A percentile compares a stretch with the other conserved stretches of the same genome.
Evolutionary conservation across 225 moss, liverwort and hornwort genomes (phyloP).

Genomic region (Climacium dendroides): DNA sequence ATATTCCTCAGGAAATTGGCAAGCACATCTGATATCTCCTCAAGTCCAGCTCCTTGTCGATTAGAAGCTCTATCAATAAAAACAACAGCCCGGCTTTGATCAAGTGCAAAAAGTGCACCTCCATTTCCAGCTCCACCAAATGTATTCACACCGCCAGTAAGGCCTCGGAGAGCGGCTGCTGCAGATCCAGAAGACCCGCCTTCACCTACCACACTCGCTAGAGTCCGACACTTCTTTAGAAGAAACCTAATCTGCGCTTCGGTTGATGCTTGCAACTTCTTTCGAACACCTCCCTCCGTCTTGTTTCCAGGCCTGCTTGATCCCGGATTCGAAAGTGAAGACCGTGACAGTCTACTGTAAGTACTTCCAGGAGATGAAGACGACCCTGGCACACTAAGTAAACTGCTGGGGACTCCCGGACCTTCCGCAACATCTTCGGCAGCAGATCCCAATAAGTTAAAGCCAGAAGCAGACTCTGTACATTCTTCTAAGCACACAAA

Average conservation of each 20-base stretch:
- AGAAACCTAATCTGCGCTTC: conserved; percentile 82
- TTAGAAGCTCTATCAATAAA: conserved; percentile 64
- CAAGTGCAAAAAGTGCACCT: conserved; percentile 84
- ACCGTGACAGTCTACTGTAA: conserved; percentile 28
- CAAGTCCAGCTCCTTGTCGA: conserved; percentile 56
- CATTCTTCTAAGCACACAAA: conserved; percentile 83
- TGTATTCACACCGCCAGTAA: conserved; percentile 39
- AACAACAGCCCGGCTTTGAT: conserved; percentile 81
- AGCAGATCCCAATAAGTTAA: neutral
- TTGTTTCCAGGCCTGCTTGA: conserved; percentile 49
- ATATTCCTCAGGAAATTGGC: conserved; percentile 36
- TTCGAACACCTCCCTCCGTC: conserved; percentile 60
- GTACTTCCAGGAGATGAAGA: conserved; percentile 28
- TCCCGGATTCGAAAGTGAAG: conserved; percentile 22
- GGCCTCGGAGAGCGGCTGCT: conserved; percentile 58
- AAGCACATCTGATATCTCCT: conserved; percentile 58
- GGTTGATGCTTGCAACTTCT: conserved; percentile 62
- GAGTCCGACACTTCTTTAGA: conserved; percentile 84
- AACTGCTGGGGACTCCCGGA: conserved; percentile 11
- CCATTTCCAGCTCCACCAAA: conserved; percentile 69
- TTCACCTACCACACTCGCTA: conserved; percentile 75
- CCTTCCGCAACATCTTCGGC: conserved; percentile 36
- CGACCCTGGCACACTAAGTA: conserved; percentile 18
- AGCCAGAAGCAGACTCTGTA: conserved; percentile 28
- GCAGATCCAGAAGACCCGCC: conserved; percentile 60